Base-by-base conservation (phyloP, 2,329 filamentous ascomycete genomes). In the Zasmidium cellare region DNA sequence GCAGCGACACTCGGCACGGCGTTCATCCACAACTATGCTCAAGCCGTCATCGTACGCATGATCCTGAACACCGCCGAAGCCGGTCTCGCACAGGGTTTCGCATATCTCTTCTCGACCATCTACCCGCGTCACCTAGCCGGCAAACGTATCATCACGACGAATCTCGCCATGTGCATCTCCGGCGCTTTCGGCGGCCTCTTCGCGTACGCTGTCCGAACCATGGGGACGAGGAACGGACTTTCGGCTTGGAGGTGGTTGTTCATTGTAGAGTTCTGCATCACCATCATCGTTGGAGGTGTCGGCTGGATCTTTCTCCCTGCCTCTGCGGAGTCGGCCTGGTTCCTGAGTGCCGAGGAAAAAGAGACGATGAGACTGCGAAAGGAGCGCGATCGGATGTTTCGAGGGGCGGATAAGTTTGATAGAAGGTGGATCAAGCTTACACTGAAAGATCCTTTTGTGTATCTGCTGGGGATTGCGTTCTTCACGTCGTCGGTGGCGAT, bases 401-500 rank as follows among this genome's bases (percentile, higher is more conserved):
- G 51, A 16, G 45, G 45, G 12, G 20, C 23, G 22, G 46, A 50
- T 22, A 20, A 38, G 19, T 55, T 73, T 25, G 66, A 68, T 38
- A 62, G 66, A 65, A 65, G 67, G 18, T 71, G 65, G 49, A 61
- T 70, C 23, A 65, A 59, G 47, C 59, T 71, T 44, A 70, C 69
- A 16, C 52, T 72, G 19, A 68, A 59, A 3, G 72, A 74, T 52
- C 68, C 68, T 5, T 71, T 70, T 46, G 61, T 73, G n/a, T 73
- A 68, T 38, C 53, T 71, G 7, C 57, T 65, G 12, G 67, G 62
- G 3, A 59, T 70, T 7, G 65, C 70, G n/a, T 72, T 76, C 64
- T 75, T 75, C 52, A 69, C 67, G 2, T 69, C 68, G 14, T 68
- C 69, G 47, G 67, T 73, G 9, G 67, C 71, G n/a, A 65, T 74